phyloP scores from a whole-genome alignment of 169 alveolate species.

The Plasmodium adleri region DNA sequence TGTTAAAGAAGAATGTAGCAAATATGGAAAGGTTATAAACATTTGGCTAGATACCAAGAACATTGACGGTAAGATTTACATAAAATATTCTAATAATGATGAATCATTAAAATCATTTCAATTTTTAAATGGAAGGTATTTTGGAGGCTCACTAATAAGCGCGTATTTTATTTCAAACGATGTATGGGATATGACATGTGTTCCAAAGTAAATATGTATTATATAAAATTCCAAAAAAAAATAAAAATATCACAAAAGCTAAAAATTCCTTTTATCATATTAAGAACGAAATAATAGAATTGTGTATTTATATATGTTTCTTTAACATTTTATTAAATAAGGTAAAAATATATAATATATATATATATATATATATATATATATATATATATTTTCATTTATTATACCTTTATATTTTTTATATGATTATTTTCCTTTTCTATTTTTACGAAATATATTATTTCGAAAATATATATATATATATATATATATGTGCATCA shows the following conservation, averaged over 20 bases:
- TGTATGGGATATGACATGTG: slow-evolving; percentile 77
- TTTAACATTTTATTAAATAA: no score
- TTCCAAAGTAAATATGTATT: not conserved
- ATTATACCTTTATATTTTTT: no score
- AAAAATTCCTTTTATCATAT: no score
- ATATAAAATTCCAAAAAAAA: no score
- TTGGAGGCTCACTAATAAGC: slow-evolving; percentile 88
- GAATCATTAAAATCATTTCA: slow-evolving; percentile 86
- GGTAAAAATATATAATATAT: no score
- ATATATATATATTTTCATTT: no score
- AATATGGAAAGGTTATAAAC: slow-evolving; percentile 88
- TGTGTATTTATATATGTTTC: no score
- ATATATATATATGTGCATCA: not conserved
- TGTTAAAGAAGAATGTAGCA: slow-evolving; percentile 90
- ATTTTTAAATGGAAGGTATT: slow-evolving; percentile 88
- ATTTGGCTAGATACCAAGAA: slow-evolving; percentile 85
- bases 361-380: no score
- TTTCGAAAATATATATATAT: not conserved
- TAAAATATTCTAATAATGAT: slow-evolving; percentile 79
- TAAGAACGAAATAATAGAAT: no score
- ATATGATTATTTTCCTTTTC: no score
- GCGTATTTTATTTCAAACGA: slow-evolving; percentile 83
- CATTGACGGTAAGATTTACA: slow-evolving; percentile 90
- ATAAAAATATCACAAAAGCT: no score
- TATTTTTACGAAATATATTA: no score